These are phyloP conservation scores for Aspergillus fumigatus DNA, from an alignment of 2,329 filamentous ascomycete genomes.

Conservation along the genomic window DNA sequence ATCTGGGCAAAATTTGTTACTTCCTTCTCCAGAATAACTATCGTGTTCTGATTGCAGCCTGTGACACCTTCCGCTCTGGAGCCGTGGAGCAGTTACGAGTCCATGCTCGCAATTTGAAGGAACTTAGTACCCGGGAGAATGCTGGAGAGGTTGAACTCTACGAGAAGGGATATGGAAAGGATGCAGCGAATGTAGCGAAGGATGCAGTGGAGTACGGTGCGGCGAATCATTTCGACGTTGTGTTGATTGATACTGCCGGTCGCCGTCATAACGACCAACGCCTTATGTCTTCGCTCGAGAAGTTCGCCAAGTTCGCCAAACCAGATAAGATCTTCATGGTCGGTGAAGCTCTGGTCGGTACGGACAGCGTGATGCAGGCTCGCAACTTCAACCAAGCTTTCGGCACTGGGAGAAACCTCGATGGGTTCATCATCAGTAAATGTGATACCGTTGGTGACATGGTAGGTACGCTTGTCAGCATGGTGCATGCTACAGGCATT, in stretches of 20 bases:
- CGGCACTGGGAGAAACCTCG: slow-evolving; percentile 71
- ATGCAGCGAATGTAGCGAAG: slow-evolving; percentile 90
- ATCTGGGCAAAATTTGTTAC: slow-evolving; percentile 95
- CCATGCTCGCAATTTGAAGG: slow-evolving; percentile 88
- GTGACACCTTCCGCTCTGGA: slow-evolving; percentile 94
- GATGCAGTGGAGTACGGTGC: slow-evolving; percentile 82
- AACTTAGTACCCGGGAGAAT: slow-evolving; percentile 78
- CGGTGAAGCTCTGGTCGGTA: slow-evolving; percentile 85
- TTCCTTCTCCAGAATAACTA: slow-evolving; percentile 97
- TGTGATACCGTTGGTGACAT: slow-evolving; percentile 99
- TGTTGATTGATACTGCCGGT: slow-evolving; percentile 94
- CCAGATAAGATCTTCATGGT: slow-evolving; percentile 99
- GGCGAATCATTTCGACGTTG: slow-evolving; percentile 77
- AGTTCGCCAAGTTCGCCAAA: slow-evolving; percentile 92
- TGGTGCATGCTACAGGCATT: slow-evolving; percentile 95
- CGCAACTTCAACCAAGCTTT: slow-evolving; percentile 95
- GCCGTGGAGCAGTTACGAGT: slow-evolving; percentile 96
- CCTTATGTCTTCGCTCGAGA: slow-evolving; percentile 93
- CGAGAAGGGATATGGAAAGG: slow-evolving; percentile 96
- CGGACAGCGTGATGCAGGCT: slow-evolving; percentile 91
- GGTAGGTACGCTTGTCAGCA: slow-evolving; percentile 91
- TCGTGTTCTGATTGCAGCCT: slow-evolving; percentile 87
- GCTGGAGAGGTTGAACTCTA: slow-evolving; percentile 80
- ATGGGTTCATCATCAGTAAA: slow-evolving; percentile 98
- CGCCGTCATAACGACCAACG: slow-evolving; percentile 92